Percentiles rank a stretch among this genome's conserved stretches.
phyloP scores from a whole-genome alignment of 106 monocot genomes.

The Dioscorea zingiberensis region DNA sequence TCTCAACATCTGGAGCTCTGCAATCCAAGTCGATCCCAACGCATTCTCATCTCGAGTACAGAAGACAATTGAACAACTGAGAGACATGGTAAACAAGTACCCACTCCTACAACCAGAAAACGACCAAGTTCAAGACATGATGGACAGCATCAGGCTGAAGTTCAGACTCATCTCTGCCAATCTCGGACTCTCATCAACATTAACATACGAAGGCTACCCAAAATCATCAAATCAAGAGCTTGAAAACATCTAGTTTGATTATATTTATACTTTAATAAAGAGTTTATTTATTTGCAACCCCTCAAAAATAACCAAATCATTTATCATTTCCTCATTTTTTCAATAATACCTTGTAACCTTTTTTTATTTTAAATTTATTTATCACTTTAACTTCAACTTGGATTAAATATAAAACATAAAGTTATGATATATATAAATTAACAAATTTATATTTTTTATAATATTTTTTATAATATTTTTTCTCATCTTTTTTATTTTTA shows the following conservation, averaged over 20 bases:
- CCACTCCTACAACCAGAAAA: constrained; percentile 61
- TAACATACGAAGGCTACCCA: constrained; percentile 56
- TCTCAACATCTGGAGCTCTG: constrained; percentile 49
- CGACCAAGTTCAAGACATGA: constrained; percentile 42
- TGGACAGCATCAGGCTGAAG: constrained; percentile 56
- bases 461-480: too few species aligned
- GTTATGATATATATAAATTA: too few species aligned
- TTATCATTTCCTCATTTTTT: too few species aligned
- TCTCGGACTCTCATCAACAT: constrained; percentile 33
- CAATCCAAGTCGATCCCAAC: constrained; percentile 24
- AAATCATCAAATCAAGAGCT: constrained; percentile 27
- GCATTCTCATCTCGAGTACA: constrained; percentile 49
- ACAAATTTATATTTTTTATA: too few species aligned
- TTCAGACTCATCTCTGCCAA: constrained; percentile 46
- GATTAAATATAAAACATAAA: too few species aligned
- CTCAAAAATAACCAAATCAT: too few species aligned
- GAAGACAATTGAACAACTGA: constrained; percentile 44
- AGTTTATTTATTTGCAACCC: too few species aligned
- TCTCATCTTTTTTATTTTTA: too few species aligned
- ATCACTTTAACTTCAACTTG: too few species aligned
- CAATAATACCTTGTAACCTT: too few species aligned
- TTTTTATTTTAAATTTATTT: too few species aligned
- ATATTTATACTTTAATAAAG: too few species aligned
- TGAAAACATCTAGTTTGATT: constrained; percentile 27
- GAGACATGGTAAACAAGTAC: constrained; percentile 30